Percentiles rank a stretch among this genome's conserved stretches.
phyloP scores from a whole-genome alignment of 306 rosid species.

The Malus fusca region DNA sequence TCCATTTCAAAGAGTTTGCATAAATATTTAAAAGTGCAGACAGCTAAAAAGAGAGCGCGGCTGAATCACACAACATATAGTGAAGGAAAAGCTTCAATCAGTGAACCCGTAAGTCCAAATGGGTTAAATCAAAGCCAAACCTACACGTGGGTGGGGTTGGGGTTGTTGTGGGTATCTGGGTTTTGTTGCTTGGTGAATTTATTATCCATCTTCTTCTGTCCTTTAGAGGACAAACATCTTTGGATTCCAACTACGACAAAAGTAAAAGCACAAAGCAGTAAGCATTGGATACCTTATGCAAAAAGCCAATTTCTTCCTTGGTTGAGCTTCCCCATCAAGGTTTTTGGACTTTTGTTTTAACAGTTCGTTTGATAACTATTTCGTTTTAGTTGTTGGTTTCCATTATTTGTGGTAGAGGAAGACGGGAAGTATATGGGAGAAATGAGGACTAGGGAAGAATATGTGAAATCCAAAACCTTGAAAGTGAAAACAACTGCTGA shows the following conservation, averaged over 20 bases:
- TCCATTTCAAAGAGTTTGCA: neutral
- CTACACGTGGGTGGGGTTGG: slow-evolving; percentile 58
- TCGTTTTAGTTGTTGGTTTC: no score
- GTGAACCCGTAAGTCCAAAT: neutral
- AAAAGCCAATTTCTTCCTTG: neutral
- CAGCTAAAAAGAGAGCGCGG: rapidly evolving
- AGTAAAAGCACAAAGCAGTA: neutral
- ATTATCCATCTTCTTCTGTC: neutral
- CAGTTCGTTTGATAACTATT: neutral
- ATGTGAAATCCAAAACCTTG: no score
- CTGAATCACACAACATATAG: no score
- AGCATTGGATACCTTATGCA: slow-evolving; percentile 6
- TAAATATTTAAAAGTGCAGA: no score
- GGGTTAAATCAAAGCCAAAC: slow-evolving; percentile 30
- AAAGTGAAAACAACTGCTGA: no score
- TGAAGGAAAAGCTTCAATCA: neutral
- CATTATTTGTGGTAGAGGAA: no score
- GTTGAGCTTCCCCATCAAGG: neutral
- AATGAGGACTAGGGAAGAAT: no score
- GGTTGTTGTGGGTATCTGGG: neutral
- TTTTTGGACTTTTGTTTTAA: neutral
- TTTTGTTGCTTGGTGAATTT: neutral
- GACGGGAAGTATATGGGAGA: no score
- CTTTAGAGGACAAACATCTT: slow-evolving; percentile 11
- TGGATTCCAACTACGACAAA: slow-evolving; percentile 32